These are phyloP conservation scores for Salvia splendens DNA, from an alignment of 257 asterid genomes.

Conservation along the genomic window DNA sequence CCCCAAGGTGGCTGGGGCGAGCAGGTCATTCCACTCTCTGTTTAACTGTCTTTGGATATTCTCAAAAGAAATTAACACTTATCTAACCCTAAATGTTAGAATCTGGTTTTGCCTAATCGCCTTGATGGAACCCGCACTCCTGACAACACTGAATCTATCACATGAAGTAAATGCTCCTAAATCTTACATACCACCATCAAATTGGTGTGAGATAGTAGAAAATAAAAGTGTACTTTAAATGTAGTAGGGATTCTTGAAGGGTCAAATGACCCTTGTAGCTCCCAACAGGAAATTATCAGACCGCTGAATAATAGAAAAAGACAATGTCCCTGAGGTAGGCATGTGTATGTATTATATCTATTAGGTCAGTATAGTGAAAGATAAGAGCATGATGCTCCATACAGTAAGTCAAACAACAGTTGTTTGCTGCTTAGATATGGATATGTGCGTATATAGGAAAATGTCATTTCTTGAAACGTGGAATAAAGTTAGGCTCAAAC, in stretches of 20 bases:
- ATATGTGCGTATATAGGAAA: background rate
- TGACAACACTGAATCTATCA: too few relatives aligned
- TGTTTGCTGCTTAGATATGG: background rate
- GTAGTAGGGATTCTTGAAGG: background rate
- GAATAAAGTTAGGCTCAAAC: background rate
- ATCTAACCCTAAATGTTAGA: too few relatives aligned
- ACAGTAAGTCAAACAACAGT: slow-evolving; percentile 33
- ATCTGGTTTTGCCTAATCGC: too few relatives aligned
- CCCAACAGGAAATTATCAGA: background rate
- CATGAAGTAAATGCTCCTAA: too few relatives aligned
- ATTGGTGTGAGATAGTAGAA: too few relatives aligned
- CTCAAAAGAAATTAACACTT: too few relatives aligned
- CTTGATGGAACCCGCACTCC: too few relatives aligned
- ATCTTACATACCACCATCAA: too few relatives aligned
- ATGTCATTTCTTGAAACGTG: background rate
- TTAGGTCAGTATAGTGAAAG: background rate
- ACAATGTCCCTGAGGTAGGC: background rate
- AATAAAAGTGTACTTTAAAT: too few relatives aligned
- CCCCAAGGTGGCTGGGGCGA: too few relatives aligned
- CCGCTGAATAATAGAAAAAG: slow-evolving; percentile 18
- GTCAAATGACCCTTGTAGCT: background rate
- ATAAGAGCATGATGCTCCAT: slow-evolving; percentile 53
- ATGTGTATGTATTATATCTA: background rate
- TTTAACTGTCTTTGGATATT: too few relatives aligned
- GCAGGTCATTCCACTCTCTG: too few relatives aligned